Conservation (phyloP, 2,329 filamentous ascomycete species). For the Elsinoe perseae region DNA sequence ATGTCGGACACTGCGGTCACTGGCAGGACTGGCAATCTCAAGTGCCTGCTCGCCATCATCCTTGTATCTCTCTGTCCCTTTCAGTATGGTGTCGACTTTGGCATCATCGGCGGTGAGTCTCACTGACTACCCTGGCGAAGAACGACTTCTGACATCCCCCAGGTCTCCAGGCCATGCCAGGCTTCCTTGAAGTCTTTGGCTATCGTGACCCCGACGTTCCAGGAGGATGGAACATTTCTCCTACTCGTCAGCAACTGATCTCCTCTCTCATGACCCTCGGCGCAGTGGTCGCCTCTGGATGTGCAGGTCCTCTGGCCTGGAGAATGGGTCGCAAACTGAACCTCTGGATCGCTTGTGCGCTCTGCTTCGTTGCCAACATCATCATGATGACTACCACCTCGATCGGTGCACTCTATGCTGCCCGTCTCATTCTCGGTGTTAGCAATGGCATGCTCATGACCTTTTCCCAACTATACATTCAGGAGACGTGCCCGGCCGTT, state of each 20-base stretch:
- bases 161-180: conserved; percentile 43
- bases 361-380: conserved; percentile 46
- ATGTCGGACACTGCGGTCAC: conserved; percentile 19
- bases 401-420: conserved; percentile 49
- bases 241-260: conserved; percentile 39
- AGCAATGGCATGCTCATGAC: conserved; percentile 54
- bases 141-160: not conserved
- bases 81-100: conserved; percentile 48
- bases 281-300: conserved; percentile 38
- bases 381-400: conserved; percentile 51
- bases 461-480: conserved; percentile 45
- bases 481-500: conserved; percentile 45
- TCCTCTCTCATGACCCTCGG: conserved; percentile 41
- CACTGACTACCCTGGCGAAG: not conserved
- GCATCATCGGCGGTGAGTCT: conserved; percentile 39
- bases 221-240: conserved; percentile 30
- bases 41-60: conserved; percentile 42
- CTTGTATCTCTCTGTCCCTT: conserved; percentile 45
- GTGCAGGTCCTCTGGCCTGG: conserved; percentile 34
- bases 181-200: conserved; percentile 40
- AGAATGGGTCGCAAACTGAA: conserved; percentile 40
- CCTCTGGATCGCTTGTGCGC: conserved; percentile 42
- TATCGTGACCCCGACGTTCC: conserved; percentile 24
- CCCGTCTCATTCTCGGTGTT: conserved; percentile 48
- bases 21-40: conserved; percentile 33